Percentiles rank a stretch among this genome's conserved stretches.
Evolutionary conservation across 352 stramenopile species (phyloP).

Genomic region (Globisporangium irregulare): DNA sequence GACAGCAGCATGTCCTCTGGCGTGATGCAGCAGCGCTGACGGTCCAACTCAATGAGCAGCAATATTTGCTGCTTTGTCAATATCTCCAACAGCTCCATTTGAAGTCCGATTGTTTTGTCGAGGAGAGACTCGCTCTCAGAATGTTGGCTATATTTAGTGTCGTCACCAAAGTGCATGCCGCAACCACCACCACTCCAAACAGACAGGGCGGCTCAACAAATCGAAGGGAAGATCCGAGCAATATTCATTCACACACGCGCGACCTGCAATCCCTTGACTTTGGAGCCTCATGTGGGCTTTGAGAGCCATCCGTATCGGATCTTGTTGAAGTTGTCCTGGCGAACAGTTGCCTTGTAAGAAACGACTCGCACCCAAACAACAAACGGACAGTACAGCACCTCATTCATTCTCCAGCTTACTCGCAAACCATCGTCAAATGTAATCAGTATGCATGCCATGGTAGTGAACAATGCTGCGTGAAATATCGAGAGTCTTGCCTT

Average conservation of each 20-base stretch:
- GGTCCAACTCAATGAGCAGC: neutral
- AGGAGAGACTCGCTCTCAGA: neutral
- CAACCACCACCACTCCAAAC: neutral
- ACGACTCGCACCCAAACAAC: neutral
- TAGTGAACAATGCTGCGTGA: neutral
- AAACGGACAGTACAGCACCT: neutral
- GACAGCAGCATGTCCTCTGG: neutral
- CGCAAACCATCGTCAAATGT: neutral
- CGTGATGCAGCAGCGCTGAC: too few species aligned
- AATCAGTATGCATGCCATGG: neutral
- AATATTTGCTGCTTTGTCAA: neutral
- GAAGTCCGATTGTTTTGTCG: neutral
- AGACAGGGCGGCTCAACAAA: neutral
- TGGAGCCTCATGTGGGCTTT: neutral
- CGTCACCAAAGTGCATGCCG: neutral
- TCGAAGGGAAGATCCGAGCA: neutral
- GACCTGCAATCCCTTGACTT: neutral
- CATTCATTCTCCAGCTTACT: neutral
- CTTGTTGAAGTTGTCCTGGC: conserved; percentile 5
- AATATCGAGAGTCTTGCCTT: neutral
- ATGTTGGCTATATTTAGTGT: neutral
- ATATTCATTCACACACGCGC: neutral
- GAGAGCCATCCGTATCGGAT: neutral
- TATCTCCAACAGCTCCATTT: neutral
- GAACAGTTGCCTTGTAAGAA: neutral